These are phyloP conservation scores for Hypoxylon perforatum DNA, from an alignment of 495 filamentous ascomycete species.

Conservation along the genomic window DNA sequence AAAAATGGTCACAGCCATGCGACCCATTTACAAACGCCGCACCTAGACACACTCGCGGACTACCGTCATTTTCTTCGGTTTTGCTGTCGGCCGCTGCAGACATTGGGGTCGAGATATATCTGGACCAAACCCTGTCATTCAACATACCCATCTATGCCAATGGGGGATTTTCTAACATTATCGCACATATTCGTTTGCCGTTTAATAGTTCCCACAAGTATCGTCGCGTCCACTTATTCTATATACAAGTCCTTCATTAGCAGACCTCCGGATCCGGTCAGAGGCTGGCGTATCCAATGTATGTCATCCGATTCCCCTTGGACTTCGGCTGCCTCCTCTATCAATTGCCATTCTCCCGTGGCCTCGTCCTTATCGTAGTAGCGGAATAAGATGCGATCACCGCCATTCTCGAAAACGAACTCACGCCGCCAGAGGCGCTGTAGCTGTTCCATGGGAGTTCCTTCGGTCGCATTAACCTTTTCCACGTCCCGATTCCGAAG, in stretches of 20 bases:
- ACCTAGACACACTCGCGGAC: too few species aligned
- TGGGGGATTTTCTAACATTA: too few species aligned
- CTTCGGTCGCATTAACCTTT: constrained; percentile 3
- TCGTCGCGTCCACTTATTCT: neutral
- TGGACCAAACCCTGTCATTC: neutral
- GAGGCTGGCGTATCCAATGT: constrained; percentile 17
- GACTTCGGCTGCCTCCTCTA: constrained; percentile 25
- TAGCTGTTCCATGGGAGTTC: constrained; percentile 18
- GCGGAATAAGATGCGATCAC: constrained; percentile 21
- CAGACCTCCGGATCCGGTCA: constrained; percentile 19
- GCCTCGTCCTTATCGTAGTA: constrained; percentile 11
- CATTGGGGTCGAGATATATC: too few species aligned
- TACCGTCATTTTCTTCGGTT: too few species aligned
- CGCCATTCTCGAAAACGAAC: constrained; percentile 27
- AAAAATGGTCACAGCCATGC: too few species aligned
- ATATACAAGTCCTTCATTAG: constrained; percentile 12
- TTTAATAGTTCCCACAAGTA: neutral
- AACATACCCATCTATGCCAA: too few species aligned
- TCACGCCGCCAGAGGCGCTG: constrained; percentile 22
- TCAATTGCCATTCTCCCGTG: constrained; percentile 19
- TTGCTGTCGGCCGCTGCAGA: too few species aligned
- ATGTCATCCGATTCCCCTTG: constrained; percentile 8
- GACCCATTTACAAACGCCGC: too few species aligned
- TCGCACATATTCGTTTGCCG: neutral
- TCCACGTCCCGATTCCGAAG: constrained; percentile 14